Evolutionary conservation across 768 basidiomycete species (phyloP).

Genomic region (Mycena belliarum): DNA sequence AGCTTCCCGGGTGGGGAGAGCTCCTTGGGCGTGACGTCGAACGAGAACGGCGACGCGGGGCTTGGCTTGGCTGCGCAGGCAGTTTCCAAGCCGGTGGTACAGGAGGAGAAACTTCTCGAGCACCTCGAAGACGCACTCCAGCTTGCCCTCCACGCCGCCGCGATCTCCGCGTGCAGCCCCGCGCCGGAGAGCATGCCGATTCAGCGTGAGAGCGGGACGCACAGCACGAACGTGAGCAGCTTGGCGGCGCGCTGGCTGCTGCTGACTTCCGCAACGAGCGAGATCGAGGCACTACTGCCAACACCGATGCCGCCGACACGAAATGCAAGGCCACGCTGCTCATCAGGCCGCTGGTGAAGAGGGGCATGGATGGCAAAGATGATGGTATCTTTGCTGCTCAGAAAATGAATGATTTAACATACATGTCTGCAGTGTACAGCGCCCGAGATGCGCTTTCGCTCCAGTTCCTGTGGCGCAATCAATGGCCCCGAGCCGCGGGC

Average conservation of each 20-base stretch:
- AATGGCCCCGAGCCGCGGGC: no score
- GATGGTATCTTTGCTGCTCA: no score
- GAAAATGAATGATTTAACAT: no score
- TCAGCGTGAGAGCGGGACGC: conserved; percentile 78
- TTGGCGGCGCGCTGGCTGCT: conserved; percentile 17
- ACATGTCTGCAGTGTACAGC: no score
- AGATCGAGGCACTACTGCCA: no score
- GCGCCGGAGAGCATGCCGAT: conserved; percentile 72
- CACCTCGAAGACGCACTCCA: conserved; percentile 82
- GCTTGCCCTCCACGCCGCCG: conserved; percentile 73
- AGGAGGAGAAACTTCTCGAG: conserved; percentile 77
- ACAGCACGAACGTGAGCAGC: conserved; percentile 57
- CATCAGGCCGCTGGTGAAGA: no score
- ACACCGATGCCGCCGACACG: no score
- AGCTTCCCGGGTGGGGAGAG: conserved; percentile 14
- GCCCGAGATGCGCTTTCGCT: no score
- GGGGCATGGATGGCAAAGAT: no score
- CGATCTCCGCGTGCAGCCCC: conserved; percentile 62
- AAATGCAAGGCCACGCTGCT: no score
- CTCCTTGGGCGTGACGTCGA: conserved; percentile 29
- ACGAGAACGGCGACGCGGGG: conserved; percentile 43
- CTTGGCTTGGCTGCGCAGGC: conserved; percentile 23
- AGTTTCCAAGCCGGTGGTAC: conserved; percentile 39
- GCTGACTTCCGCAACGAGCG: conserved; percentile 32
- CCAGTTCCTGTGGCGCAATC: no score